Percentiles rank a stretch among this genome's conserved stretches.
Conservation (phyloP, 306 rosid genomes). For the Trifolium repens region DNA sequence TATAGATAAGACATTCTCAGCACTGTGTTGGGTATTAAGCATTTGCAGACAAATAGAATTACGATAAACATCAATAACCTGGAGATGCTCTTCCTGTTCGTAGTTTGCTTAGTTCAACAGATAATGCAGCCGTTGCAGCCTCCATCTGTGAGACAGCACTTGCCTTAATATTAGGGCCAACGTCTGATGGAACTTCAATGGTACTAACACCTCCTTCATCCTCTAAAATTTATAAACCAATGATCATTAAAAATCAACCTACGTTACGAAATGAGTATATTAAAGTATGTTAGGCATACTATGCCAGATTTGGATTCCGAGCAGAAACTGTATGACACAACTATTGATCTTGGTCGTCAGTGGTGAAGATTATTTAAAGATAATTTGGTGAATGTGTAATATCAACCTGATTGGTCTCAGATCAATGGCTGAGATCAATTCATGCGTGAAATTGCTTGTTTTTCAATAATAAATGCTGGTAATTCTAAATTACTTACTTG, state of each 20-base stretch:
- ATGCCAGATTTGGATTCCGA: background rate
- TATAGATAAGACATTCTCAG: conserved; percentile 19
- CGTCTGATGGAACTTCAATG: conserved; percentile 60
- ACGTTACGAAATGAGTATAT: background rate
- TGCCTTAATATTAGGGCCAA: conserved; percentile 74
- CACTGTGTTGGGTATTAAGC: conserved; percentile 21
- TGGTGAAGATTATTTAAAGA: too few species aligned
- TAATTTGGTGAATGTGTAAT: background rate
- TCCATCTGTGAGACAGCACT: conserved; percentile 83
- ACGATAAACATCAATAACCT: conserved; percentile 50
- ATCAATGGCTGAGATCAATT: background rate
- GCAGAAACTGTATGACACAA: background rate
- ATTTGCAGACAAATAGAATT: background rate
- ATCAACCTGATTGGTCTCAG: background rate
- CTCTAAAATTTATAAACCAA: conserved; percentile 51
- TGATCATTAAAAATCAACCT: conserved; percentile 5
- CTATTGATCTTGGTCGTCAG: background rate
- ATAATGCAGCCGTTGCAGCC: conserved; percentile 72
- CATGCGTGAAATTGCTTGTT: background rate
- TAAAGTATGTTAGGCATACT: background rate
- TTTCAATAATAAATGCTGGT: background rate
- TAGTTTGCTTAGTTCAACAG: conserved; percentile 72
- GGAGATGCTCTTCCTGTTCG: conserved; percentile 95
- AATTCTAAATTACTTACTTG: conserved; percentile 48
- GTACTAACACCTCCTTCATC: conserved; percentile 65